Conservation (phyloP, 129 eudicot genomes). For the Escallonia rubra region DNA sequence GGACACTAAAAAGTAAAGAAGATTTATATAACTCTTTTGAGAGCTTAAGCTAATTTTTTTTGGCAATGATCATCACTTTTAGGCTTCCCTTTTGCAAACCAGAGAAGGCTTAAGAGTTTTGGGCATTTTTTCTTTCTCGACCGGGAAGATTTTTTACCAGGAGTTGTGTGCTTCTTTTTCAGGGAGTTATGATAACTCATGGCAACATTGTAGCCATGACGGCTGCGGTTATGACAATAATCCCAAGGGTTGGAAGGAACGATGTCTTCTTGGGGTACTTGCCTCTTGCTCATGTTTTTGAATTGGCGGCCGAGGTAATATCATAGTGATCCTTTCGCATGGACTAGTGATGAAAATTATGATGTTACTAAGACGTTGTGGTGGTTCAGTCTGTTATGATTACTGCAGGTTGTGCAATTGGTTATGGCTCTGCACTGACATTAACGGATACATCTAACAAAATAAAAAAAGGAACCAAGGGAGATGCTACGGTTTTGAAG, state of each 20-base stretch:
- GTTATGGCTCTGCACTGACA: conserved; percentile 87
- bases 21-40: too few relatives aligned
- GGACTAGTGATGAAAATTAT: neutral
- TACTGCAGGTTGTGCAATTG: conserved; percentile 68
- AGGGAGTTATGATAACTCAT: conserved; percentile 99
- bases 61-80: too few relatives aligned
- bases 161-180: conserved; percentile 12
- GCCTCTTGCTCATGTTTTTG: conserved; percentile 94
- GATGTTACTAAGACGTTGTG: conserved; percentile 12
- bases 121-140: too few relatives aligned
- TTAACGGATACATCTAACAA: conserved; percentile 91
- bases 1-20: too few relatives aligned
- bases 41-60: too few relatives aligned
- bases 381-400: conserved; percentile 78
- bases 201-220: conserved; percentile 89
- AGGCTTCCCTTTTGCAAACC: too few relatives aligned
- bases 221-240: conserved; percentile 86
- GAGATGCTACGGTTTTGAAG: conserved; percentile 74
- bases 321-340: conserved; percentile 2
- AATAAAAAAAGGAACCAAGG: conserved; percentile 86
- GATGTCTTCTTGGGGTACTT: conserved; percentile 91
- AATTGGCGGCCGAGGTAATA: conserved; percentile 93
- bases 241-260: conserved; percentile 60
- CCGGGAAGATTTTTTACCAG: too few relatives aligned
- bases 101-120: too few relatives aligned